Percentiles rank a stretch among this genome's conserved stretches.
These are phyloP conservation scores for Tricholoma hemisulphureum DNA, from an alignment of 768 basidiomycete species.

Conservation along the genomic window DNA sequence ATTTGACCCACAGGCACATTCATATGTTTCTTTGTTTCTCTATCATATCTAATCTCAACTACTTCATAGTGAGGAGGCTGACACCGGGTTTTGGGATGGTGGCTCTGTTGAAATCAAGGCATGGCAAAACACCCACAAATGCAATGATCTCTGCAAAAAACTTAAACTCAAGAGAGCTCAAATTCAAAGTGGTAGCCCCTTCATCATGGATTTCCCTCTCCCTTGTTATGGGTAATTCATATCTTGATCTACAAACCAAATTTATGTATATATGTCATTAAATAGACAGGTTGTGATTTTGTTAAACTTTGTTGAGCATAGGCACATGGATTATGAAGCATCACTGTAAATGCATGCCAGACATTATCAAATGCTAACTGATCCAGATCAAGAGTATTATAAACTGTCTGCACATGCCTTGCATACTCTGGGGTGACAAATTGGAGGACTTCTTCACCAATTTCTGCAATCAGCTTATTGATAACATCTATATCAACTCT, in stretches of 20 bases:
- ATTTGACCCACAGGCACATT: neutral
- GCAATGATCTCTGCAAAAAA: constrained; percentile 7
- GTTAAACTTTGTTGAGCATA: too few relatives aligned
- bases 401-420: neutral
- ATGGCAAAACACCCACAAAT: constrained; percentile 10
- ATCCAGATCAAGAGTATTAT: neutral
- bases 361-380: constrained; percentile 2
- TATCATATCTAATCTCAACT: too few relatives aligned
- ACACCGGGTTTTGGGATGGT: constrained; percentile 5
- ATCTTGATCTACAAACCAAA: too few relatives aligned
- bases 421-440: neutral
- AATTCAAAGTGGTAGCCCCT: neutral
- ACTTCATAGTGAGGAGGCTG: neutral
- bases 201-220: neutral
- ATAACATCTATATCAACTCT: neutral
- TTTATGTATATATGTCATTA: too few relatives aligned
- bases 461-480: constrained; percentile 15
- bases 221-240: neutral
- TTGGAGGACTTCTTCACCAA: constrained; percentile 13
- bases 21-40: too few relatives aligned
- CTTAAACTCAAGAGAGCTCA: neutral
- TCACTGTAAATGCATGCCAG: constrained; percentile 2
- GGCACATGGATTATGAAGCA: too few relatives aligned
- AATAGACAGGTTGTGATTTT: too few relatives aligned
- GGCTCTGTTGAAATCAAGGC: neutral